Percentiles rank a stretch among this genome's conserved stretches.
Evolutionary conservation across 345 rosid genomes (phyloP).

Genomic region (Syzygium aromaticum): DNA sequence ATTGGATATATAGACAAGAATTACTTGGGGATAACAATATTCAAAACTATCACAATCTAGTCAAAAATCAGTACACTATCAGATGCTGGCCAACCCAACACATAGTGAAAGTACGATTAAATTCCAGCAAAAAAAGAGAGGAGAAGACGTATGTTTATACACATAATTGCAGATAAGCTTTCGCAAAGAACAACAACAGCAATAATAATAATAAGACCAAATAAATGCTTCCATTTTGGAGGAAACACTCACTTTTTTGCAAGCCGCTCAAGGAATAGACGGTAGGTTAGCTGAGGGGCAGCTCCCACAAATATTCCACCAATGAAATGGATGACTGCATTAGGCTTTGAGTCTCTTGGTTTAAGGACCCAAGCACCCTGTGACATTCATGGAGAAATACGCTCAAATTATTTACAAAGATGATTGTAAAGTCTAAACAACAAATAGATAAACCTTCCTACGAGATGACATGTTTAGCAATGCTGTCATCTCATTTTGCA

Average conservation of each 20-base stretch:
- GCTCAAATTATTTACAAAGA: not conserved
- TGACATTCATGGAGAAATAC: not conserved
- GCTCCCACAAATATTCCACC: conserved; percentile 99
- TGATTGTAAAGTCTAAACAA: not conserved
- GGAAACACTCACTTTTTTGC: conserved; percentile 59
- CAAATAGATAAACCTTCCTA: not conserved
- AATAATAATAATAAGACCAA: not conserved
- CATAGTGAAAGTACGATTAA: not conserved
- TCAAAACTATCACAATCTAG: not conserved
- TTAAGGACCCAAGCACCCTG: conserved; percentile 98
- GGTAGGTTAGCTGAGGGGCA: conserved; percentile 94
- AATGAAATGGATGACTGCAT: conserved; percentile 75
- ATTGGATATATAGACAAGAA: not conserved
- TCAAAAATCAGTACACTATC: not conserved
- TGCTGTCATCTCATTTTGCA: not conserved
- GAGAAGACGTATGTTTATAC: not conserved
- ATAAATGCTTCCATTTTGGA: not conserved
- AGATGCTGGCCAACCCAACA: not conserved
- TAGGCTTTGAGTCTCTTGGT: conserved; percentile 57
- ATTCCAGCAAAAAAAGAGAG: not conserved
- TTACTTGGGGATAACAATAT: not conserved
- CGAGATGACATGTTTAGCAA: not conserved
- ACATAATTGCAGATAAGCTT: not conserved
- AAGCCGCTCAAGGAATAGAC: conserved; percentile 89
- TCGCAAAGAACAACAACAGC: not conserved